Conservation (phyloP, 768 basidiomycete species). For the Galerina sulciceps region DNA sequence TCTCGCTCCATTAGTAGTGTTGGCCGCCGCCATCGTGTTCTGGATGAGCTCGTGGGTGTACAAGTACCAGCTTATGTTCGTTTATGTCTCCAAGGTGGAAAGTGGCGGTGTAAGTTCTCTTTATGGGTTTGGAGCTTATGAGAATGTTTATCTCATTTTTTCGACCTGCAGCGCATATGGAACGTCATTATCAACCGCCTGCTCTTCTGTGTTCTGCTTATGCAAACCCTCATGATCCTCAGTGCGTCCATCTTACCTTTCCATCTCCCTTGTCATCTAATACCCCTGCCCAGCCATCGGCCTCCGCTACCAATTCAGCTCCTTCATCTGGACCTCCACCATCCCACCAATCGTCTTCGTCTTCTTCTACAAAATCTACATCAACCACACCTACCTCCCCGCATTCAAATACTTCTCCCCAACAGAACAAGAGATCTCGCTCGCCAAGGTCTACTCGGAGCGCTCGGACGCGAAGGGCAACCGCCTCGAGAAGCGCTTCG, state of each 20-base stretch:
- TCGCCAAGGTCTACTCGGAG: slow-evolving; percentile 78
- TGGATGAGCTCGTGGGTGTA: slow-evolving; percentile 89
- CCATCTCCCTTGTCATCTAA: slow-evolving; percentile 1
- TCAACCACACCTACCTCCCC: slow-evolving; percentile 67
- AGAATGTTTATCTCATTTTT: neutral
- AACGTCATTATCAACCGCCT: slow-evolving; percentile 93
- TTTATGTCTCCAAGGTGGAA: slow-evolving; percentile 87
- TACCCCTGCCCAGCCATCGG: slow-evolving; percentile 68
- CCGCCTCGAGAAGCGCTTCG: slow-evolving; percentile 88
- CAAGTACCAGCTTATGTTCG: slow-evolving; percentile 98
- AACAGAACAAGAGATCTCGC: slow-evolving; percentile 72
- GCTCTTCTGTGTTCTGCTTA: slow-evolving; percentile 75
- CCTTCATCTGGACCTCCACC: slow-evolving; percentile 81
- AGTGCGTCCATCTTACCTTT: slow-evolving; percentile 56
- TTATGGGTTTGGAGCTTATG: neutral
- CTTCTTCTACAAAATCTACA: slow-evolving; percentile 82
- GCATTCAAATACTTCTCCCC: slow-evolving; percentile 87
- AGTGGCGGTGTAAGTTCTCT: slow-evolving; percentile 80
- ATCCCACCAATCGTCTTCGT: slow-evolving; percentile 87
- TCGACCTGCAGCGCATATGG: slow-evolving; percentile 74
- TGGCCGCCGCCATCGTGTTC: slow-evolving; percentile 84
- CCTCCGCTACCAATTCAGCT: slow-evolving; percentile 73
- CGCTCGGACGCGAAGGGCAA: slow-evolving; percentile 73
- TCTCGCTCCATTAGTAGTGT: slow-evolving; percentile 85
- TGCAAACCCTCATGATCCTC: slow-evolving; percentile 86